Evolutionary conservation across 768 basidiomycete genomes (phyloP).

Genomic region (Rhizopogon rudus): DNA sequence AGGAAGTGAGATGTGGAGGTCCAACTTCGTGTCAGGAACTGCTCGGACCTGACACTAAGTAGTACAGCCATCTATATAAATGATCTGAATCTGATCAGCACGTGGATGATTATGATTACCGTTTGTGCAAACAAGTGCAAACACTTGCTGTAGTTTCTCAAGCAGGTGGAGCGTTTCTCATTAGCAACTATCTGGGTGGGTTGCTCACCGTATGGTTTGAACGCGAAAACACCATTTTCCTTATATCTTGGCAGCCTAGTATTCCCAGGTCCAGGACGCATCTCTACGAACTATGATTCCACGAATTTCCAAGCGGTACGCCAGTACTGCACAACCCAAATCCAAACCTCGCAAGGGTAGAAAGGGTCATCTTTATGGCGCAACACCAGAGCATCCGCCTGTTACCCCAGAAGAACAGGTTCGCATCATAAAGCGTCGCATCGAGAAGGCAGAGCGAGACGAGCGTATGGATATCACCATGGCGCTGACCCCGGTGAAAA

Average conservation of each 20-base stretch:
- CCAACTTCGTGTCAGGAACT: no score
- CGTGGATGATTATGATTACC: no score
- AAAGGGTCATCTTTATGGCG: neutral
- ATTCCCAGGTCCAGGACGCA: neutral
- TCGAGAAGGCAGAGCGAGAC: slow-evolving; percentile 37
- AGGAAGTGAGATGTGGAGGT: no score
- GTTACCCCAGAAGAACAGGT: slow-evolving; percentile 18
- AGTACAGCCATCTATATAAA: no score
- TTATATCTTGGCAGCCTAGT: neutral
- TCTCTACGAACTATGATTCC: slow-evolving; percentile 1
- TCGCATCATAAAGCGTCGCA: slow-evolving; percentile 17
- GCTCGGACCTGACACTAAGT: no score
- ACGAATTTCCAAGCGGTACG: slow-evolving; percentile 3
- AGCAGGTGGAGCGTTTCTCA: no score
- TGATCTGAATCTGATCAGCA: no score
- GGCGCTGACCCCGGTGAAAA: slow-evolving; percentile 31
- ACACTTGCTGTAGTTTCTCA: no score
- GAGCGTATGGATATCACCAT: slow-evolving; percentile 34
- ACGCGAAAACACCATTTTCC: neutral
- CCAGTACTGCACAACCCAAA: neutral
- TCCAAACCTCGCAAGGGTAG: neutral
- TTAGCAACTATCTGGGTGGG: no score
- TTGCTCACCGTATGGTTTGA: neutral
- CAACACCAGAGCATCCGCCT: slow-evolving; percentile 7
- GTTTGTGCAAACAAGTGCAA: no score